Base-by-base conservation (phyloP, 2,329 filamentous ascomycete species). In the Scytalidium lignicola region DNA sequence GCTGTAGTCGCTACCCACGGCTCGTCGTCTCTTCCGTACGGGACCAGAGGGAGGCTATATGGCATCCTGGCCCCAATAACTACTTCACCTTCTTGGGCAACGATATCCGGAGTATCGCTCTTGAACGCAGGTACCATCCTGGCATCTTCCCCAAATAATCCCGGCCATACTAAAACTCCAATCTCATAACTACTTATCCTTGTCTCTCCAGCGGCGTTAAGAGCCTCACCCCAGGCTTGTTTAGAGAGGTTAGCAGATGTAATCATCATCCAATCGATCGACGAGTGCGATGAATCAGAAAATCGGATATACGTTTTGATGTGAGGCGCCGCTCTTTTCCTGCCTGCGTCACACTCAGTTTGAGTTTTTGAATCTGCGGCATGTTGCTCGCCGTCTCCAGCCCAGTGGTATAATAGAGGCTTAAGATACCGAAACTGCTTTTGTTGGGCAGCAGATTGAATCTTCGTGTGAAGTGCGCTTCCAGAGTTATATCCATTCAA, bases 181-280 rank as follows among this genome's bases (percentile, higher is more conserved):
- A 89, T 78, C 65, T 96, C 90, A 72, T 85, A 96, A 23, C 88
- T 93, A 50, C 85, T 83, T 22, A 95, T 80, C 29, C 84, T 77
- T 23, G 90, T 70, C 58, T 88, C 78, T 1, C 79, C 80, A 0
- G 74, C 70, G 2, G 71, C 10, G 52, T 77, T 80, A 1, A 64
- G 65, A 2, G 78, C 73, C 32, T 86, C 82, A 1, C 90, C 90
- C 91, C 90, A 96, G 0, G 90, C 90, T 67, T 95, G 90, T 53
- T 85, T 92, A 1, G 88, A 93, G 2, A 96, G 66, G 58, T 95
- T 96, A n/a, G 90, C 90, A n/a, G 88, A 93, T 0, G 89, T 95
- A 2, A 95, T 65, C 55, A 96, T 74, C 1, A 88, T 89, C 91
- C 90, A 96, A 61, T 93, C 87, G 37, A 95, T 83, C 1, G 59